Base-by-base conservation (phyloP, 1,284 basidiomycete genomes). In the Melampsora americana region DNA sequence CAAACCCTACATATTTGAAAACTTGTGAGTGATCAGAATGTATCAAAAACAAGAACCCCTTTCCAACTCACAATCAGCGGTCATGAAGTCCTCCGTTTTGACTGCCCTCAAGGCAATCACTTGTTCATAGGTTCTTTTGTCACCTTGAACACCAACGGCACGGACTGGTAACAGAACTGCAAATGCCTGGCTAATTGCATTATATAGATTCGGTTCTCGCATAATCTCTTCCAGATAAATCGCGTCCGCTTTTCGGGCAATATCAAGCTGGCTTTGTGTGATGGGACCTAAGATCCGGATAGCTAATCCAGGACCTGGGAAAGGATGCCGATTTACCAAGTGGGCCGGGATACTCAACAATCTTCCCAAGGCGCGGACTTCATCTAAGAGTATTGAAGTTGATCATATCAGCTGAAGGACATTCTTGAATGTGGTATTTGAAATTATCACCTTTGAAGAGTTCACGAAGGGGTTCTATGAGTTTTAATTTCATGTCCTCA, bases 161-260 rank as follows among this genome's bases (percentile, higher is more conserved):
- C 90, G 90, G 62, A 99, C 95, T 28, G 95, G 95, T n/a, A 99
- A 86, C 1, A 99, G 86, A 1, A 98, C 95, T 2, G 95, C 95
- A 82, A 99, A 99, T 0, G 96, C 96, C 84, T 99, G 96, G 74
- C 91, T 90, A 82, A 99, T 99, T 79, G 94, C 87, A 82, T 95
- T 89, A 84, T 99, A 99, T 75, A 99, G 84, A 0, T 90, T 90
- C 1, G 46, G 30, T 0, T 95, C 95, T 77, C 89, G 90, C 61
- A 93, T 88, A 81, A 99, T 97, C 86, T 99, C 96, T 80, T 98
- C 94, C 79, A 99, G 95, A 86, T 95, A 99, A 83, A 99, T 99
- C 80, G 85, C 88, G 84, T 99, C 96, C 1, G 95, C 96, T 69
- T 91, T 89, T 83, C 99, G 96, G n/a, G 96, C 86, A 79, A 96